A percentile compares a stretch with the other conserved stretches of the same genome.
Conservation (phyloP, 257 asterid species). For the Fraxinus pennsylvanica region DNA sequence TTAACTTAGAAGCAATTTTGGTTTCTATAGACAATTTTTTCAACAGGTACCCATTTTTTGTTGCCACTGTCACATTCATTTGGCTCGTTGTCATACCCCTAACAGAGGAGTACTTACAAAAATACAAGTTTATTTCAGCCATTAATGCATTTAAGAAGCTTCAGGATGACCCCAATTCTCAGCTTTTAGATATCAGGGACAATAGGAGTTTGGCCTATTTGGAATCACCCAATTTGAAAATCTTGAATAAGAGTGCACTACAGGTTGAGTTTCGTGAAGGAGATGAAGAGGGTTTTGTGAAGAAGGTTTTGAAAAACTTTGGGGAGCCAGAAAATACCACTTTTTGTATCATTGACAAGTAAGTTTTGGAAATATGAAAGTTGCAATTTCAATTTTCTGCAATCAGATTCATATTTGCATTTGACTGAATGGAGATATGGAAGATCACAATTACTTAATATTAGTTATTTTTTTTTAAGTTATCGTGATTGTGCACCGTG, state of each 20-base stretch:
- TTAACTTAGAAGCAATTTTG: conserved; percentile 71
- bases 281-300: conserved; percentile 70
- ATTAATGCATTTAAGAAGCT: conserved; percentile 83
- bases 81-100: conserved; percentile 85
- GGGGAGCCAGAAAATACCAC: conserved; percentile 59
- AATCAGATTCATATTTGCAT: neutral
- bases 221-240: conserved; percentile 74
- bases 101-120: conserved; percentile 61
- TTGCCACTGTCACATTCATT: conserved; percentile 66
- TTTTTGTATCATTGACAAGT: conserved; percentile 86
- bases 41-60: conserved; percentile 79
- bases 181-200: conserved; percentile 82
- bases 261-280: conserved; percentile 78
- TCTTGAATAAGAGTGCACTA: conserved; percentile 57
- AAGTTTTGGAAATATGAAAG: conserved; percentile 38
- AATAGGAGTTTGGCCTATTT: conserved; percentile 57
- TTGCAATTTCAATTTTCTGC: neutral
- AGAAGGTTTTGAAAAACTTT: conserved; percentile 54
- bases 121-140: conserved; percentile 74
- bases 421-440: conserved; percentile 5
- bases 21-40: conserved; percentile 75
- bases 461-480: neutral
- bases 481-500: neutral
- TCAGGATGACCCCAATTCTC: conserved; percentile 64
- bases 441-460: neutral